phyloP scores from a whole-genome alignment of 805 yeast species.

The Kuraishia capsulata region DNA sequence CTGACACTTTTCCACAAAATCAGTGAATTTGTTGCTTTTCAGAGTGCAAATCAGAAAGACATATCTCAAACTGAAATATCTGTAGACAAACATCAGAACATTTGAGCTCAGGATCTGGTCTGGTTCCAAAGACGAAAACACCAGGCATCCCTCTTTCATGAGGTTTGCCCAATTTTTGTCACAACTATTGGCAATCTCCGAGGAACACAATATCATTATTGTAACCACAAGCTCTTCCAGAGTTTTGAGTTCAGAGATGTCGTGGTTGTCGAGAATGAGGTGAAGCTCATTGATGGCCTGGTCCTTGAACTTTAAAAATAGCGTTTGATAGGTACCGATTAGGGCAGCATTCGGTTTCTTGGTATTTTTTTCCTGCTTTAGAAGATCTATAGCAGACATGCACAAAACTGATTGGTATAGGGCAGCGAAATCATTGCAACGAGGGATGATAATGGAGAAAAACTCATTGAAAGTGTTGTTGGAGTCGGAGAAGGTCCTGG shows the following conservation, averaged over 20 bases:
- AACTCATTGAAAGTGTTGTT: slow-evolving; percentile 16
- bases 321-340: slow-evolving; percentile 2
- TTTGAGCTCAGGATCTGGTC: slow-evolving; percentile 9
- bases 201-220: slow-evolving; percentile 19
- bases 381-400: slow-evolving; percentile 16
- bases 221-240: slow-evolving; percentile 19
- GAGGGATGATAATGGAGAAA: slow-evolving; percentile 16
- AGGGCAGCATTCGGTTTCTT: not conserved
- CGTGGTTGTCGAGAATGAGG: slow-evolving; percentile 15
- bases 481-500: slow-evolving; percentile 14
- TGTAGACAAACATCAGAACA: slow-evolving; percentile 19
- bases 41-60: slow-evolving; percentile 17
- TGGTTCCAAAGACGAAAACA: slow-evolving; percentile 14
- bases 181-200: slow-evolving; percentile 20
- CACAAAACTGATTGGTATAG: slow-evolving; percentile 16
- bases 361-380: slow-evolving; percentile 9
- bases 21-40: slow-evolving; percentile 8
- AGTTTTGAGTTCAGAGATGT: slow-evolving; percentile 10
- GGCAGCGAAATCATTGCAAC: slow-evolving; percentile 14
- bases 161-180: slow-evolving; percentile 20
- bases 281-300: slow-evolving; percentile 20
- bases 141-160: slow-evolving; percentile 19
- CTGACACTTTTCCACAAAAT: slow-evolving; percentile 10
- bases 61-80: slow-evolving; percentile 21
- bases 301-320: slow-evolving; percentile 15